These are phyloP conservation scores for Pleoardoris graminearum DNA, from an alignment of 2,329 filamentous ascomycete species.

Conservation along the genomic window DNA sequence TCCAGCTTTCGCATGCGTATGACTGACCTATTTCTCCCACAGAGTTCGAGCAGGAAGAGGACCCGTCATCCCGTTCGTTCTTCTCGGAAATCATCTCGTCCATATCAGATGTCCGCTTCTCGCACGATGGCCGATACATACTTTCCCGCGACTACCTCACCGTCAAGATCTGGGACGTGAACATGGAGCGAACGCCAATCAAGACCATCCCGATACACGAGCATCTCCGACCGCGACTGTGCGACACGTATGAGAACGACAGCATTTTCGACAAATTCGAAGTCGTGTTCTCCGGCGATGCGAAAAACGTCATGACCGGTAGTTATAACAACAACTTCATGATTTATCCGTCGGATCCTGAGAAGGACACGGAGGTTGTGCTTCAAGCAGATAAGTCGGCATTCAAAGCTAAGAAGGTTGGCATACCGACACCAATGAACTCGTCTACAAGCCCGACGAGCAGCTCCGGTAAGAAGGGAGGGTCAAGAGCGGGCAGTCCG, in stretches of 20 bases:
- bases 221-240: conserved; percentile 88
- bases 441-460: conserved; percentile 71
- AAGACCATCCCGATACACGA: conserved; percentile 99
- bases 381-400: conserved; percentile 97
- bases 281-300: conserved; percentile 96
- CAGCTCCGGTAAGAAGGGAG: conserved; percentile 81
- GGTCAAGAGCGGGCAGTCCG: conserved; percentile 85
- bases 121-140: conserved; percentile 93
- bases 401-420: conserved; percentile 99
- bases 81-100: conserved; percentile 99
- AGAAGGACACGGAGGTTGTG: conserved; percentile 96
- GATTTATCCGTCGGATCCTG: conserved; percentile 97
- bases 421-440: conserved; percentile 96
- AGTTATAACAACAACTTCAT: conserved; percentile 99
- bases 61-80: conserved; percentile 94
- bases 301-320: conserved; percentile 99
- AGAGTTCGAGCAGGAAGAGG: conserved; percentile 99
- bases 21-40: conserved; percentile 15
- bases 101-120: conserved; percentile 98
- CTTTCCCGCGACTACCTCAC: conserved; percentile 97
- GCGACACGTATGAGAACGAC: conserved; percentile 98
- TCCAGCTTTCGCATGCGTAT: neutral
- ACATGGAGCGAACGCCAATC: conserved; percentile 96
- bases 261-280: conserved; percentile 99
- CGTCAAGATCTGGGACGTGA: conserved; percentile 99